phyloP scores from a whole-genome alignment of 768 basidiomycete species.

The Trametes punicea region DNA sequence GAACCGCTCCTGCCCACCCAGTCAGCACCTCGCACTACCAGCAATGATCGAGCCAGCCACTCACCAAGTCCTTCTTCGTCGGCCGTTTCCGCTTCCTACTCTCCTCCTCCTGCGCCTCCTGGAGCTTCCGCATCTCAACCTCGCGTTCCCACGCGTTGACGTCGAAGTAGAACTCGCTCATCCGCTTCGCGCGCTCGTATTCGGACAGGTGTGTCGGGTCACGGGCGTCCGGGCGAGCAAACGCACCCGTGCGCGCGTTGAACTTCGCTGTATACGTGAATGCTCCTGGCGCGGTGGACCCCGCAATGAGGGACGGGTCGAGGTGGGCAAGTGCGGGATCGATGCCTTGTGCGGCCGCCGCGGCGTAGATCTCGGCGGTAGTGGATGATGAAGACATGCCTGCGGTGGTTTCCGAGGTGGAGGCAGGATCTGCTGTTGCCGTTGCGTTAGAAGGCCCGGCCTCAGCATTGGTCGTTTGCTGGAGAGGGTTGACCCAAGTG shows the following conservation, averaged over 20 bases:
- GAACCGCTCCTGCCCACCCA: slow-evolving; percentile 61
- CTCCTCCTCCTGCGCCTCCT: slow-evolving; percentile 45
- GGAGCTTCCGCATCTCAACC: slow-evolving; percentile 45
- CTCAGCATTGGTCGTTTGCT: slow-evolving; percentile 29
- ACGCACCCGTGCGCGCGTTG: slow-evolving; percentile 79
- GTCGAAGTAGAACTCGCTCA: slow-evolving; percentile 89
- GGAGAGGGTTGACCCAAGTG: slow-evolving; percentile 79
- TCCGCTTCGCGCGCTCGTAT: slow-evolving; percentile 76
- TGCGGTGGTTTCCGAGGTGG: slow-evolving; percentile 16
- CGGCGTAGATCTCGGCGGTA: slow-evolving; percentile 53
- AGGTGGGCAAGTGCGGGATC: slow-evolving; percentile 79
- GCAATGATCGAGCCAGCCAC: slow-evolving; percentile 27
- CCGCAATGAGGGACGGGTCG: slow-evolving; percentile 61
- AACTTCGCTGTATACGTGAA: slow-evolving; percentile 62
- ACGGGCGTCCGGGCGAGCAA: slow-evolving; percentile 61
- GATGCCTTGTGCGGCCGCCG: slow-evolving; percentile 75
- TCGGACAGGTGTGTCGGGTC: slow-evolving; percentile 77
- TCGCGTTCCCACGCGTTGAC: slow-evolving; percentile 76
- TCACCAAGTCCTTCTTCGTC: slow-evolving; percentile 80
- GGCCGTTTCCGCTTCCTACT: slow-evolving; percentile 76
- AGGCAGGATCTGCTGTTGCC: slow-evolving; percentile 10
- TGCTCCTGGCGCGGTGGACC: slow-evolving; percentile 32
- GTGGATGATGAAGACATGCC: slow-evolving; percentile 28
- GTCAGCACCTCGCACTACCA: slow-evolving; percentile 13
- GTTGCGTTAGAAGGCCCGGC: slow-evolving; percentile 30